Evolutionary conservation across 257 asterid species (phyloP).

Genomic region (Gardenia jasminoides): DNA sequence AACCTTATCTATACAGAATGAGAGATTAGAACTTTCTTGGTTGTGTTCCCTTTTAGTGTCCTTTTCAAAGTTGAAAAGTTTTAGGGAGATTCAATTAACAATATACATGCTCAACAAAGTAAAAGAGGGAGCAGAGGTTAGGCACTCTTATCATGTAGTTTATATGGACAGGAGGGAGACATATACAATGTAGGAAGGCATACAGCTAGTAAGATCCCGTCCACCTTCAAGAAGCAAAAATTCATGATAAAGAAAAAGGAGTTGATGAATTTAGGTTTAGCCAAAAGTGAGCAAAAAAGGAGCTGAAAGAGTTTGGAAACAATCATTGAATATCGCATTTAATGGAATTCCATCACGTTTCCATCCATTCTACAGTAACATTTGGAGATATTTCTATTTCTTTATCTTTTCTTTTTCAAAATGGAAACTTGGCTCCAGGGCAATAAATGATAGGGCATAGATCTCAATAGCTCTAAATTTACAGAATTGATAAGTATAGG

Average conservation of each 20-base stretch:
- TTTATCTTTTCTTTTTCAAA: background rate
- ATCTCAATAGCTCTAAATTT: background rate
- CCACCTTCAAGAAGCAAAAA: constrained; percentile 17
- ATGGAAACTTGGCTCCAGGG: background rate
- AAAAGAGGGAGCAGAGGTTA: constrained; percentile 14
- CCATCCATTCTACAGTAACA: constrained; percentile 20
- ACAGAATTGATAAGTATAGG: background rate
- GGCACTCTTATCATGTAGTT: constrained; percentile 26
- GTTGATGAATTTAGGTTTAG: constrained; percentile 1
- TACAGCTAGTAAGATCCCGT: background rate
- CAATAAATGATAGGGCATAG: background rate
- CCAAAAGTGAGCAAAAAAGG: constrained; percentile 17
- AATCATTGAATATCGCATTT: constrained; percentile 16
- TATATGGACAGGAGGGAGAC: background rate
- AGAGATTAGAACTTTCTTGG: background rate
- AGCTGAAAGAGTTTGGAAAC: constrained; percentile 16
- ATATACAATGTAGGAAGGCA: background rate
- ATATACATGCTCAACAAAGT: background rate
- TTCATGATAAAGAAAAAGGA: constrained; percentile 13
- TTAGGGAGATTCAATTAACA: background rate
- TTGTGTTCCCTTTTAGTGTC: too few species aligned
- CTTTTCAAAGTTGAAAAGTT: background rate
- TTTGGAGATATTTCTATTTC: background rate
- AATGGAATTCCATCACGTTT: constrained; percentile 26
- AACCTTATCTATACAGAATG: background rate